Evolutionary conservation across 2,329 filamentous ascomycete species (phyloP).

Genomic region (Talaromyces piceae): DNA sequence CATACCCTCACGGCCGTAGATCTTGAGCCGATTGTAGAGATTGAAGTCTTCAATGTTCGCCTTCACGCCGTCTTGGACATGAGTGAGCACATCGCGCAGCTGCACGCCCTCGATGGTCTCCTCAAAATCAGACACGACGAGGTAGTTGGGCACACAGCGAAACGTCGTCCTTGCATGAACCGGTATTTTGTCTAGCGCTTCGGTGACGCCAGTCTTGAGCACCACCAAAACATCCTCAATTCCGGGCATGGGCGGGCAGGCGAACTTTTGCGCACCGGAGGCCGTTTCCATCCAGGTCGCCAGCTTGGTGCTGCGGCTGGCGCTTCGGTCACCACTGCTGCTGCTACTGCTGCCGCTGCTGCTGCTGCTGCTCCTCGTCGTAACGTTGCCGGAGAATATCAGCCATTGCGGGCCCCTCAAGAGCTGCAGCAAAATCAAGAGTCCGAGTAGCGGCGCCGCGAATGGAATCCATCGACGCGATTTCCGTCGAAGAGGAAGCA

Average conservation of each 20-base stretch:
- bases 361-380: conserved; percentile 7
- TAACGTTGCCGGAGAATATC: background rate
- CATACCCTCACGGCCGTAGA: conserved; percentile 38
- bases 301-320: conserved; percentile 5
- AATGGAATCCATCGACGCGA: conserved; percentile 32
- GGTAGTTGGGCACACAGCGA: conserved; percentile 48
- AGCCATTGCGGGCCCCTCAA: conserved; percentile 27
- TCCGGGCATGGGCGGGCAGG: conserved; percentile 32
- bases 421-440: conserved; percentile 51
- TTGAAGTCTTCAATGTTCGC: conserved; percentile 42
- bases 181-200: conserved; percentile 49
- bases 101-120: conserved; percentile 45
- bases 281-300: background rate
- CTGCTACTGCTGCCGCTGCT: background rate
- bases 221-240: conserved; percentile 49
- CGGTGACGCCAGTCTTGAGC: conserved; percentile 53
- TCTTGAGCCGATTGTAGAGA: conserved; percentile 44
- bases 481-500: conserved; percentile 39
- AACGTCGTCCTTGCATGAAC: conserved; percentile 49
- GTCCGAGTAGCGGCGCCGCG: conserved; percentile 50
- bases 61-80: conserved; percentile 34
- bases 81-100: conserved; percentile 44
- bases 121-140: conserved; percentile 53
- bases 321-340: background rate
- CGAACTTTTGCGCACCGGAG: background rate